Conservation (phyloP, 2,329 filamentous ascomycete species). For the Monilinia fructigena region DNA sequence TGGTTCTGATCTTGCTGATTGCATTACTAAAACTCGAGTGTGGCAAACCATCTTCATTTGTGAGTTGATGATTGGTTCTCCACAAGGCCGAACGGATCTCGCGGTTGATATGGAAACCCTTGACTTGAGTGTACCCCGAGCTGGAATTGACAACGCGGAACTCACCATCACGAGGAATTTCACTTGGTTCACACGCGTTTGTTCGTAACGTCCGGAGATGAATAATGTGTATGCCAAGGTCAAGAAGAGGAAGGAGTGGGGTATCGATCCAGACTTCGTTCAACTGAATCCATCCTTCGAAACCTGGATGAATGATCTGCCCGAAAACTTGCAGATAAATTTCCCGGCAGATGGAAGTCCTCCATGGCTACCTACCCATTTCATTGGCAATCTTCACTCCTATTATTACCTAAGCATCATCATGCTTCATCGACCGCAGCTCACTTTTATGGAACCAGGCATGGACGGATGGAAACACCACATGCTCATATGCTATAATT, state of each 20-base stretch:
- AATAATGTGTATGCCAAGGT: constrained; percentile 72
- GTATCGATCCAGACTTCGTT: constrained; percentile 77
- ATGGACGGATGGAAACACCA: constrained; percentile 80
- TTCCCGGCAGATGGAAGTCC: constrained; percentile 77
- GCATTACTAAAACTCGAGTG: constrained; percentile 77
- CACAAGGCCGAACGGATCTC: constrained; percentile 83
- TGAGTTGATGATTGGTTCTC: constrained; percentile 89
- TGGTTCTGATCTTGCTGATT: constrained; percentile 68
- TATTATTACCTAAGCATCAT: constrained; percentile 86
- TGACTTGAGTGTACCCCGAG: constrained; percentile 66
- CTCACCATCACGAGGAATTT: constrained; percentile 80
- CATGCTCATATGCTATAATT: constrained; percentile 80
- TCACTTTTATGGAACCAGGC: constrained; percentile 74
- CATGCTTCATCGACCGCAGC: constrained; percentile 81
- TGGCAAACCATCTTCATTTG: constrained; percentile 87
- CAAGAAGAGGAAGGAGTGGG: constrained; percentile 80
- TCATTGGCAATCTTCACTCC: constrained; percentile 82
- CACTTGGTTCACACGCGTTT: constrained; percentile 74
- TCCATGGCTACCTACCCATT: constrained; percentile 83
- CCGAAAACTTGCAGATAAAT: constrained; percentile 71
- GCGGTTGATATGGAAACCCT: constrained; percentile 73
- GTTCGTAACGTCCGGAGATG: constrained; percentile 76
- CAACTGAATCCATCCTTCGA: constrained; percentile 75
- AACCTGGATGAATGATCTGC: constrained; percentile 73
- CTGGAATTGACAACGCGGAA: constrained; percentile 72